Percentiles rank a stretch among this genome's conserved stretches.
These are phyloP conservation scores for Hawksworthiomyces lignivorus DNA, from an alignment of 2,329 filamentous ascomycete species.

Conservation along the genomic window DNA sequence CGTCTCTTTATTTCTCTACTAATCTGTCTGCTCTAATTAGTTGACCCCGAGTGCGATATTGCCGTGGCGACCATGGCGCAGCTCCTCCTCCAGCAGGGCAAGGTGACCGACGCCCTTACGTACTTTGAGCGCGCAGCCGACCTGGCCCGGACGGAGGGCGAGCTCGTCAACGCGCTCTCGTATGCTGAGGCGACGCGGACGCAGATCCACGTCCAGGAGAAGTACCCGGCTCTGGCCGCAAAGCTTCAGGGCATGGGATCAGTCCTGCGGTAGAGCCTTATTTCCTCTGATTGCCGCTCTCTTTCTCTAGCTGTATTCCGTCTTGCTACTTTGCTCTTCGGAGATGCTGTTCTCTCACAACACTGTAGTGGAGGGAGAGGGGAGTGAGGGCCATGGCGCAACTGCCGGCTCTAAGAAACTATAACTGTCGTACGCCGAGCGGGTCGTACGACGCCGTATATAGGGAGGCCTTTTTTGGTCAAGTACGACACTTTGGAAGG, in stretches of 20 bases:
- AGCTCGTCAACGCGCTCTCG: slow-evolving; percentile 91
- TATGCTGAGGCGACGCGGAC: slow-evolving; percentile 96
- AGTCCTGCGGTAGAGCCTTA: slow-evolving; percentile 21
- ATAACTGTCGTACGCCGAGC: too few relatives aligned
- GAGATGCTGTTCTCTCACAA: too few relatives aligned
- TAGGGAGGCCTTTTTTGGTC: too few relatives aligned
- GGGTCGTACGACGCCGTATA: too few relatives aligned
- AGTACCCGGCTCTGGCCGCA: slow-evolving; percentile 71
- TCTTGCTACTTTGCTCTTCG: too few relatives aligned
- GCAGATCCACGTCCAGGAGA: slow-evolving; percentile 85
- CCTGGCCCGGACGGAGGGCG: slow-evolving; percentile 85
- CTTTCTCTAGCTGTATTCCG: too few relatives aligned
- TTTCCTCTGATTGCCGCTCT: too few relatives aligned
- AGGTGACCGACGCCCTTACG: slow-evolving; percentile 87
- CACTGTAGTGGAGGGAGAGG: too few relatives aligned
- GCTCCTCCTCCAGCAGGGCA: slow-evolving; percentile 92
- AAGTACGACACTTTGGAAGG: too few relatives aligned
- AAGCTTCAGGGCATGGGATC: slow-evolving; percentile 54
- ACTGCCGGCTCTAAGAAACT: too few relatives aligned
- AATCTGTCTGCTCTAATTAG: slow-evolving; percentile 37
- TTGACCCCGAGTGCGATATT: slow-evolving; percentile 97
- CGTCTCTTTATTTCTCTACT: slow-evolving; percentile 20
- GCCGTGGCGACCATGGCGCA: slow-evolving; percentile 98
- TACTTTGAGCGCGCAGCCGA: slow-evolving; percentile 97
- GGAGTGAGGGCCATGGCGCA: too few relatives aligned